Evolutionary conservation across 805 yeast genomes (phyloP).

Genomic region (Ogataea sp.): DNA sequence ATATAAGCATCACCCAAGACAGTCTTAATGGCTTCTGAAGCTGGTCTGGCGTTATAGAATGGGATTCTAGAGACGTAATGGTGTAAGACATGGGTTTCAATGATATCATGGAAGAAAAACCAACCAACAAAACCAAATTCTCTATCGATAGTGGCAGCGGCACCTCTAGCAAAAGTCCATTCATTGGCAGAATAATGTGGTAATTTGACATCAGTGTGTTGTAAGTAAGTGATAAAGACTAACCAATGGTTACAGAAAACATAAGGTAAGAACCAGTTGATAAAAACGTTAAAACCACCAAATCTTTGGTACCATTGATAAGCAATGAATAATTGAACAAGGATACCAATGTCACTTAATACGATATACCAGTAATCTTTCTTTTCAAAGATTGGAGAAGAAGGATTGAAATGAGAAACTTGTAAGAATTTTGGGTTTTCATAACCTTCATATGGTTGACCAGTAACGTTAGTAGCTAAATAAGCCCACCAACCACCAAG

Average conservation of each 20-base stretch:
- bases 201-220: constrained; percentile 71
- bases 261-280: constrained; percentile 74
- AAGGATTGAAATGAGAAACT: constrained; percentile 60
- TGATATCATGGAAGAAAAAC: constrained; percentile 78
- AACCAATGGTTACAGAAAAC: constrained; percentile 84
- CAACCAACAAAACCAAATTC: constrained; percentile 75
- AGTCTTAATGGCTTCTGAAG: constrained; percentile 67
- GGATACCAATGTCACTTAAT: constrained; percentile 65
- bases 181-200: constrained; percentile 71
- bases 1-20: constrained; percentile 82
- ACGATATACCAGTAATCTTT: constrained; percentile 66
- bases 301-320: constrained; percentile 53
- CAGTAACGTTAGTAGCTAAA: constrained; percentile 64
- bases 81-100: constrained; percentile 85
- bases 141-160: constrained; percentile 83
- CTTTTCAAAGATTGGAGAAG: constrained; percentile 65
- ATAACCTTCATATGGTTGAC: constrained; percentile 48
- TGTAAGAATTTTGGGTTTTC: constrained; percentile 10
- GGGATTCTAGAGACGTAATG: constrained; percentile 82
- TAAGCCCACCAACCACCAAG: constrained; percentile 69
- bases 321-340: constrained; percentile 40
- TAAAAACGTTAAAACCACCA: constrained; percentile 54
- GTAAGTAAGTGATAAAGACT: constrained; percentile 77
- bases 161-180: constrained; percentile 87
- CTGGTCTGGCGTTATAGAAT: constrained; percentile 79